A percentile compares a stretch with the other conserved stretches of the same genome.
These are phyloP conservation scores for Amaranthus hypochondriacus DNA, from an alignment of 148 eudicot species.

Conservation along the genomic window DNA sequence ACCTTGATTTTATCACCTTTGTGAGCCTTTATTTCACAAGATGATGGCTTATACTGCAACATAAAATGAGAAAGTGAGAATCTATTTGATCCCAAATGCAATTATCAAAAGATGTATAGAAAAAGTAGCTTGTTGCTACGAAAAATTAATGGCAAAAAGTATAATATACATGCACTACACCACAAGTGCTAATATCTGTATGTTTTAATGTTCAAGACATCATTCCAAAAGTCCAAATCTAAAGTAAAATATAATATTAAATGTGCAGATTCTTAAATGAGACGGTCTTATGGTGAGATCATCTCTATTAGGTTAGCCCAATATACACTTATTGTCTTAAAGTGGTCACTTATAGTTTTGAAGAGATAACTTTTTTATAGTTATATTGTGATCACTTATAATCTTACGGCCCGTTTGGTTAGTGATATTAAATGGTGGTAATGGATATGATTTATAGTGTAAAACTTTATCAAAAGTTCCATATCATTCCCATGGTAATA, in stretches of 20 bases:
- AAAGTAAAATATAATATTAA: neutral
- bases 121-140: neutral
- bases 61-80: slow-evolving; percentile 15
- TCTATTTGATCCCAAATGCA: neutral
- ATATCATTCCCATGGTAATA: no score
- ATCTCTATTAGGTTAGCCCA: no score
- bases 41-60: slow-evolving; percentile 70
- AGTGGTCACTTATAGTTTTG: no score
- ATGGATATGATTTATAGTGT: no score
- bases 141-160: neutral
- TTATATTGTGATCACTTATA: no score
- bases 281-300: no score
- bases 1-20: slow-evolving; percentile 87
- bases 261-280: neutral
- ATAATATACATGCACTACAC: no score
- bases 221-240: neutral
- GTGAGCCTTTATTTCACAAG: slow-evolving; percentile 90
- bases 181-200: neutral
- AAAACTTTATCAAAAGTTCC: no score
- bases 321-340: no score
- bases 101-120: neutral
- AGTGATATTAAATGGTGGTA: no score
- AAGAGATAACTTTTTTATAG: no score
- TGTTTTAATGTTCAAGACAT: neutral
- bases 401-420: no score